A percentile compares a stretch with the other conserved stretches of the same genome.
phyloP scores from a whole-genome alignment of 805 yeast species.

The Starmerella apicola region DNA sequence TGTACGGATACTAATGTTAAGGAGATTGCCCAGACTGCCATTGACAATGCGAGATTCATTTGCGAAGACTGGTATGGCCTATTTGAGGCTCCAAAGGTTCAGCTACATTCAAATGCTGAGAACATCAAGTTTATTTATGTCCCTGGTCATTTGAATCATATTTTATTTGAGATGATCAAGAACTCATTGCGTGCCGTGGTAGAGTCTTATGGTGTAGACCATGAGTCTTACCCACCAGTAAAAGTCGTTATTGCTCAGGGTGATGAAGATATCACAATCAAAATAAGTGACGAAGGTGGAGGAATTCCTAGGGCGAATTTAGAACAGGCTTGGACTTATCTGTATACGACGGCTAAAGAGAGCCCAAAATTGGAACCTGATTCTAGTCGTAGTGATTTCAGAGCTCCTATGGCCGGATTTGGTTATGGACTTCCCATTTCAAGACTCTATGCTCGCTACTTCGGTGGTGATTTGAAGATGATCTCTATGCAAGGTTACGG shows the following conservation, averaged over 20 bases:
- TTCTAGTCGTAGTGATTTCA: constrained; percentile 47
- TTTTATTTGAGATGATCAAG: constrained; percentile 78
- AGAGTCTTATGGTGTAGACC: constrained; percentile 58
- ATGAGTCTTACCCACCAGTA: constrained; percentile 66
- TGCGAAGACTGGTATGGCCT: constrained; percentile 86
- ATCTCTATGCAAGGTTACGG: constrained; percentile 92
- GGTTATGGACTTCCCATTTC: constrained; percentile 87
- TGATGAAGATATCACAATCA: constrained; percentile 78
- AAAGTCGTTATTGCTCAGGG: constrained; percentile 83
- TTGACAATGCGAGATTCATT: constrained; percentile 78
- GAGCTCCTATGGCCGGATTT: constrained; percentile 89
- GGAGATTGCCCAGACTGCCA: constrained; percentile 76
- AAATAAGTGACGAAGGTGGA: constrained; percentile 87
- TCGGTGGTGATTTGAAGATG: constrained; percentile 79
- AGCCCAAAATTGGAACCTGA: constrained; percentile 55
- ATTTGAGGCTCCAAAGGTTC: constrained; percentile 74
- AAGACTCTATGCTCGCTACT: constrained; percentile 73
- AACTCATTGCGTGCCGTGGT: constrained; percentile 83
- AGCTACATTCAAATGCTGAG: constrained; percentile 62
- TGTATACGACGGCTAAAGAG: constrained; percentile 74
- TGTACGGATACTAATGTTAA: constrained; percentile 74
- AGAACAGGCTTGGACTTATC: constrained; percentile 80
- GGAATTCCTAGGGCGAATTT: constrained; percentile 78
- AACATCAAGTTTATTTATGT: constrained; percentile 71
- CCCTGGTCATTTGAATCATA: constrained; percentile 84